These are phyloP conservation scores for Thalassiosira tumida DNA, from an alignment of 352 stramenopile species.

Conservation along the genomic window DNA sequence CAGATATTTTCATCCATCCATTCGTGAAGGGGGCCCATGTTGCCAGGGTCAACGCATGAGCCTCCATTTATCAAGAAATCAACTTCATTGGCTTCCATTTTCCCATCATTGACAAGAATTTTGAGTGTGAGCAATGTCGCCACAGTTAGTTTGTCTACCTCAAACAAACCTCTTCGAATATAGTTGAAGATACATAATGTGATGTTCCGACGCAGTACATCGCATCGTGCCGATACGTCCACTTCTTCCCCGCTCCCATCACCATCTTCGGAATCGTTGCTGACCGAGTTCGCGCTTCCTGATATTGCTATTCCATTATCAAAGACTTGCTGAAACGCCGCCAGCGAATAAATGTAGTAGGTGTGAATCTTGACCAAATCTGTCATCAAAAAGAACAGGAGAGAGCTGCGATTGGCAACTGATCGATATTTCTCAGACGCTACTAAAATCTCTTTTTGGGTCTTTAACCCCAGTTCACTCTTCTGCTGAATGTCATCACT, in stretches of 20 bases:
- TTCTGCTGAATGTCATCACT: constrained; percentile 96
- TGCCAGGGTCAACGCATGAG: constrained; percentile 91
- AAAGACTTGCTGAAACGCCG: constrained; percentile 97
- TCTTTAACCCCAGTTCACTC: constrained; percentile 95
- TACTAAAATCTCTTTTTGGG: constrained; percentile 95
- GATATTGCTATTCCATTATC: constrained; percentile 93
- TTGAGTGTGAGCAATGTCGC: constrained; percentile 96
- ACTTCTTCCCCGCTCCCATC: constrained; percentile 87
- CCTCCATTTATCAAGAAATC: constrained; percentile 96
- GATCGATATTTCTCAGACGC: constrained; percentile 94
- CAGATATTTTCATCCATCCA: constrained; percentile 96
- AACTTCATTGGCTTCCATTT: constrained; percentile 94
- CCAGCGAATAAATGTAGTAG: constrained; percentile 98
- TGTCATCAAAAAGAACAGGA: constrained; percentile 97
- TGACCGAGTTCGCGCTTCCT: constrained; percentile 81
- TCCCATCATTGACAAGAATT: constrained; percentile 94
- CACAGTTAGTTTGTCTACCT: constrained; percentile 96
- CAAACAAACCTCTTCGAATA: constrained; percentile 95
- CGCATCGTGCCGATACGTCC: constrained; percentile 93
- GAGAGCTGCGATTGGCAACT: constrained; percentile 94
- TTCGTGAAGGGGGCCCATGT: constrained; percentile 90
- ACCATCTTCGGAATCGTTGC: neutral
- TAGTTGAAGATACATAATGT: constrained; percentile 97
- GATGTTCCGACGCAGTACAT: constrained; percentile 94
- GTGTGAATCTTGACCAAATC: constrained; percentile 95